phyloP scores from a whole-genome alignment of 2,329 filamentous ascomycete species.

The Cadophora sp. region DNA sequence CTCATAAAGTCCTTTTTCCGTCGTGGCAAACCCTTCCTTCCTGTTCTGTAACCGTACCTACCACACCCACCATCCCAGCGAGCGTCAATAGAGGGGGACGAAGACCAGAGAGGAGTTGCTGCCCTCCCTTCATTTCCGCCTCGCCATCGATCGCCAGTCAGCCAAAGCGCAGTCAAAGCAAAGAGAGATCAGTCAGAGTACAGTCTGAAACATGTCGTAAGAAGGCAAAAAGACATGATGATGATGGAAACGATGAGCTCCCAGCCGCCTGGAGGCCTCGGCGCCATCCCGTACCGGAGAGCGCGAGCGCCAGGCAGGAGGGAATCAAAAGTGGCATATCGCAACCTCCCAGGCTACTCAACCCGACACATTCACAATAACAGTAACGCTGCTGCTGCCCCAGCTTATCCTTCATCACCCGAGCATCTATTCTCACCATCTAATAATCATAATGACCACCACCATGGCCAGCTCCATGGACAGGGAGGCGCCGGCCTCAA shows the following conservation, averaged over 20 bases:
- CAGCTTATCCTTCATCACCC: conserved; percentile 25
- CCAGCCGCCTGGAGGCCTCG: conserved; percentile 20
- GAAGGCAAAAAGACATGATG: neutral
- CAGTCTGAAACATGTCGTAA: neutral
- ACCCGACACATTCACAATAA: conserved; percentile 2
- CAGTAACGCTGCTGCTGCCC: neutral
- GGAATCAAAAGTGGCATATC: conserved; percentile 35
- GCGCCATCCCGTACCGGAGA: conserved; percentile 25
- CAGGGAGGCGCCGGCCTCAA: conserved; percentile 9
- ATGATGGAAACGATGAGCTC: conserved; percentile 30
- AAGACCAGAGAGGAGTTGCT: too few species aligned
- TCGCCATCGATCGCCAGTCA: neutral
- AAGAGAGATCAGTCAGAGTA: conserved; percentile 1
- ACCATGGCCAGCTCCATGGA: conserved; percentile 13
- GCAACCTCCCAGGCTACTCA: conserved; percentile 24
- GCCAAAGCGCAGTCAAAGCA: neutral
- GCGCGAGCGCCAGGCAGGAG: conserved; percentile 28
- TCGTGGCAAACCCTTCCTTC: neutral
- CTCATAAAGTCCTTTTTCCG: conserved; percentile 5
- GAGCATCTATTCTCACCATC: conserved; percentile 14
- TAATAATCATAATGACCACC: conserved; percentile 16
- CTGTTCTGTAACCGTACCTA: neutral
- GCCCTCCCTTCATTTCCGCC: neutral
- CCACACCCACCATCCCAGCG: neutral
- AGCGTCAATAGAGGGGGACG: conserved; percentile 11